Conservation (phyloP, 2,329 filamentous ascomycete genomes). For the Verticillium longisporum region DNA sequence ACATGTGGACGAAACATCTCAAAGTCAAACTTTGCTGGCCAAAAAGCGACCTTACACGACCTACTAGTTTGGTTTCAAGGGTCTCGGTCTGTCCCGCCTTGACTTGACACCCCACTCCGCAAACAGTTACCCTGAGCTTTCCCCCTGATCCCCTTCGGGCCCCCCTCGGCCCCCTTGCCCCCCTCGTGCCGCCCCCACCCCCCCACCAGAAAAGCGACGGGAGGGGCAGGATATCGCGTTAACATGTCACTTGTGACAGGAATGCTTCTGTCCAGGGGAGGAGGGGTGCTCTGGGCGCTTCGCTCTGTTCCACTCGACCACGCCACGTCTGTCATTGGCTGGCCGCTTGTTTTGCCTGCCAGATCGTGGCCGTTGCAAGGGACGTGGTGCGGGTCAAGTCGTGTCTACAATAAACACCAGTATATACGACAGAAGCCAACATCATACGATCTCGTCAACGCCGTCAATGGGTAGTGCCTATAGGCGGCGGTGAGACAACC, state of each 20-base stretch:
- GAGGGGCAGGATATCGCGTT: neutral
- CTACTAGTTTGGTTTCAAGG: neutral
- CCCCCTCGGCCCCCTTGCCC: neutral
- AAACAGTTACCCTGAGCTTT: neutral
- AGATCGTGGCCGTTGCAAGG: neutral
- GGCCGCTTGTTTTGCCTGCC: neutral
- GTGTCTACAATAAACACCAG: neutral
- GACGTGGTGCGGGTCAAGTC: neutral
- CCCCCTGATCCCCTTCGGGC: neutral
- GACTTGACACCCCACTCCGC: neutral
- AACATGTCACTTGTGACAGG: neutral
- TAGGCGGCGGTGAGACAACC: neutral
- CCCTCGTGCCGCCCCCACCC: neutral
- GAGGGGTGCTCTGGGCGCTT: neutral
- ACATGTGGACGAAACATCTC: no score
- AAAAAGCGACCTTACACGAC: neutral
- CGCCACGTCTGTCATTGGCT: neutral
- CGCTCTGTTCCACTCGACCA: neutral
- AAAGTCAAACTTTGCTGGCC: neutral
- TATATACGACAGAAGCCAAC: neutral
- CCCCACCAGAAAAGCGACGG: neutral
- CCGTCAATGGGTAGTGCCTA: neutral
- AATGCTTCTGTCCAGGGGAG: neutral
- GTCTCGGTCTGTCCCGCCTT: neutral
- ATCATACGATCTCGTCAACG: conserved; percentile 2